Conservation (phyloP, 192 early-diverging fungal genomes). For the Coemansia sp. region DNA sequence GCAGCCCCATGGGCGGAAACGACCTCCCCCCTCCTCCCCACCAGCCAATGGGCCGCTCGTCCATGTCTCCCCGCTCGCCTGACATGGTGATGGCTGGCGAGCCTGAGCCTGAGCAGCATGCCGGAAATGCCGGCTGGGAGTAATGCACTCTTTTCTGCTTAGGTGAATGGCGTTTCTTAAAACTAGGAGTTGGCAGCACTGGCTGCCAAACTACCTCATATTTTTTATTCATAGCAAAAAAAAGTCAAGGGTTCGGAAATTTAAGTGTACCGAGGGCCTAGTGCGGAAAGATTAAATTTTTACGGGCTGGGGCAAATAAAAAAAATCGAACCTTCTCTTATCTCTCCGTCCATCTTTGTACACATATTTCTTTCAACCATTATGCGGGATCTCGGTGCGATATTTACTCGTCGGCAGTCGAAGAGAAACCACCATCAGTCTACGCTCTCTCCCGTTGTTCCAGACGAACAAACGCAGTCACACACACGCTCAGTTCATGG, state of each 20-base stretch:
- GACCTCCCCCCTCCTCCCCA: constrained; percentile 16
- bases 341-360: neutral
- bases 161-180: neutral
- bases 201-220: neutral
- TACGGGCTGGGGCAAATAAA: neutral
- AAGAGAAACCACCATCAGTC: neutral
- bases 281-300: neutral
- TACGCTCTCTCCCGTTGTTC: neutral
- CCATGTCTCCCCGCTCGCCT: constrained; percentile 52
- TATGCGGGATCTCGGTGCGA: neutral
- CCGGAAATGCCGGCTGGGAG: constrained; percentile 35
- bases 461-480: neutral
- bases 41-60: constrained; percentile 39
- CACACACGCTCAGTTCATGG: neutral
- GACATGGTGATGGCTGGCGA: constrained; percentile 19
- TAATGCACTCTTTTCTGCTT: constrained; percentile 4
- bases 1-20: constrained; percentile 21
- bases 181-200: neutral
- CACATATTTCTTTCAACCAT: neutral
- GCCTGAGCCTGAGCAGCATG: constrained; percentile 15
- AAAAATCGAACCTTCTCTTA: neutral
- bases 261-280: neutral
- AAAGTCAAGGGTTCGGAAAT: too few species aligned
- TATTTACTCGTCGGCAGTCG: neutral
- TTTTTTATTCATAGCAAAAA: neutral